A percentile compares a stretch with the other conserved stretches of the same genome.
These are phyloP conservation scores for Scedosporium boydii DNA, from an alignment of 2,329 filamentous ascomycete genomes.

Conservation along the genomic window DNA sequence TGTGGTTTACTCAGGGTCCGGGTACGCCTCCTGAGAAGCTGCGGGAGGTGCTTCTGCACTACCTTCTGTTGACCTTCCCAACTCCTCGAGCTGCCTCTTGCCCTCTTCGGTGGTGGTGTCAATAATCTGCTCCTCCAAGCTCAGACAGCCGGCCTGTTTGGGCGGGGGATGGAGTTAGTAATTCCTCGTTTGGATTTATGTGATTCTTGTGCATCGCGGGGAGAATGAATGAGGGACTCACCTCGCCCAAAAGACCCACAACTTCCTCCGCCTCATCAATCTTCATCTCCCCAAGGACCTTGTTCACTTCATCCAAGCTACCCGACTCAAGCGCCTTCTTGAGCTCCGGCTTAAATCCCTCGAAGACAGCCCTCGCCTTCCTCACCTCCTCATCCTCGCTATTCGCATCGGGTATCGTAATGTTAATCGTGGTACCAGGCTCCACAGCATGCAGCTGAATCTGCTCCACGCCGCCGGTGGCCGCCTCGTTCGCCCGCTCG, in stretches of 20 bases:
- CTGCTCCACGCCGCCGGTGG: constrained; percentile 72
- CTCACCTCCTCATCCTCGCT: constrained; percentile 57
- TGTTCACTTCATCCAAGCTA: constrained; percentile 55
- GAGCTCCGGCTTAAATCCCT: constrained; percentile 73
- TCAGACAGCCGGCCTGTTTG: constrained; percentile 68
- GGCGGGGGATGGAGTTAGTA: not conserved
- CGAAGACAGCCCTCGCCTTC: constrained; percentile 65
- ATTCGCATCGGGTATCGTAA: constrained; percentile 63
- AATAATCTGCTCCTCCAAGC: constrained; percentile 85
- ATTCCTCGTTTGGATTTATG: not conserved
- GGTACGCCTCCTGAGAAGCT: not conserved
- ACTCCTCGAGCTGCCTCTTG: constrained; percentile 63
- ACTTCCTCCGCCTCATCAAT: constrained; percentile 81
- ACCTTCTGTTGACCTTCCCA: constrained; percentile 23
- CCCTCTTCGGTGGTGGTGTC: constrained; percentile 90
- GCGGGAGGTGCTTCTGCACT: not conserved
- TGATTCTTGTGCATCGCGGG: not conserved
- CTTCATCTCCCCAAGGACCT: constrained; percentile 72
- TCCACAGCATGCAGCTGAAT: constrained; percentile 97
- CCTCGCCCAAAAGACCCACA: constrained; percentile 68
- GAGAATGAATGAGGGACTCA: constrained; percentile 22
- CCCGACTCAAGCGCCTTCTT: constrained; percentile 77
- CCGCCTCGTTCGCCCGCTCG: constrained; percentile 40
- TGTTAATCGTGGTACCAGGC: constrained; percentile 84
- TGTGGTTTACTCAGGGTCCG: constrained; percentile 10